Evolutionary conservation across 306 rosid species (phyloP), one percentile per base, ranked within the genome.

Genomic region (Citrullus amarus): DNA sequence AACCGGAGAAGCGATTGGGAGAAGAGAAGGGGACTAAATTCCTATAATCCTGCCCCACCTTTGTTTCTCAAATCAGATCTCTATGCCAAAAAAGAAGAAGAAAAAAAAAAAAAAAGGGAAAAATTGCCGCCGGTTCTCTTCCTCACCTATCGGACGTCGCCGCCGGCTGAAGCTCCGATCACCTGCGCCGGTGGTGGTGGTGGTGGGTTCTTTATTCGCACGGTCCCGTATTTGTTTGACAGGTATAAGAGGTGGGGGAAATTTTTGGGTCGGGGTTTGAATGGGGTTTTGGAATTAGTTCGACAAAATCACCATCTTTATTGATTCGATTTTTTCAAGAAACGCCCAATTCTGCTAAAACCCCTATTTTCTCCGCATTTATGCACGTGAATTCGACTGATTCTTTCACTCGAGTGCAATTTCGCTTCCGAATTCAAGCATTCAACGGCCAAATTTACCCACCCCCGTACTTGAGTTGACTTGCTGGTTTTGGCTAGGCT

Each of bases 401-500:
- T 74, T 16, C 43, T 74, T 34, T 74, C 39, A 74, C 78, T 72
- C 77, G 51, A 17, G 6, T 17, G 28, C 63, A 12, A 53, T 32
- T 74, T 51, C 17, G 77, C 77, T 6, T 72, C 59, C 28, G 77
- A 72, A 72, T 72, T 72, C 20, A 0, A 32, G 63, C 78, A 74
- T 18, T 53, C 50, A 53, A 53, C 62, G 78, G 38, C 46, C 61
- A 16, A 53, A 53, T 17, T 57, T 72, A 72, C 58, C 77, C 43
- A 72, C 59, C 77, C 61, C 60, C 46, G 8, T 72, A 13, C 60
- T 44, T 30, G 17, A 53, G 78, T 73, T 73, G 62, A 73, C 78
- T 73, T 73, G 20, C 25, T 72, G 60, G 60, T 15, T 72, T 72
- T 72, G 43, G 8, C 61, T 73, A 15, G 18, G 16, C 0, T 30